These are phyloP conservation scores for Sechiopsis laciniata DNA, from an alignment of 306 rosid species.

Conservation along the genomic window DNA sequence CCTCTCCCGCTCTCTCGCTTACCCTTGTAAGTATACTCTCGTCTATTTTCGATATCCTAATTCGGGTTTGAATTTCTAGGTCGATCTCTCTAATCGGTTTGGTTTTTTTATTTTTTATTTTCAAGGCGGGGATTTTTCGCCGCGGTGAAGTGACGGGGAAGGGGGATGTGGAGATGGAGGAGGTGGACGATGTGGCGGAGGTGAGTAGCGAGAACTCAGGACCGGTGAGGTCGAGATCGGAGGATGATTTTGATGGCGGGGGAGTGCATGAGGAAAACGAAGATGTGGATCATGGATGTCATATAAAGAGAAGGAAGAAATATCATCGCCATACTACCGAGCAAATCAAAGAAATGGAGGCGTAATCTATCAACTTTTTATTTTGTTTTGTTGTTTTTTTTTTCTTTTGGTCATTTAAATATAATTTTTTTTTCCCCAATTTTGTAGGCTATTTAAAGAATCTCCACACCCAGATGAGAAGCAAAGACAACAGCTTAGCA, in stretches of 20 bases:
- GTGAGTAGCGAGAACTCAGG: slow-evolving; percentile 89
- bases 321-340: slow-evolving; percentile 87
- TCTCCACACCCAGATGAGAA: slow-evolving; percentile 99
- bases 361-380: slow-evolving; percentile 30
- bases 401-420: background rate
- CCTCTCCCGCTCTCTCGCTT: slow-evolving; percentile 93
- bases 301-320: slow-evolving; percentile 79
- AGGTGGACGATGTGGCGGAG: slow-evolving; percentile 66
- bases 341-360: slow-evolving; percentile 96
- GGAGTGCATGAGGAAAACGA: slow-evolving; percentile 52
- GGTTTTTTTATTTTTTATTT: background rate
- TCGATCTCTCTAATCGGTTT: background rate
- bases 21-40: slow-evolving; percentile 50
- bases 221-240: slow-evolving; percentile 76
- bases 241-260: slow-evolving; percentile 66
- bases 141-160: slow-evolving; percentile 38
- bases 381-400: background rate
- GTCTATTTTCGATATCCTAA: background rate
- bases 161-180: slow-evolving; percentile 58
- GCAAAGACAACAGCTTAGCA: slow-evolving; percentile 93
- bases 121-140: slow-evolving; percentile 86
- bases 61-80: background rate
- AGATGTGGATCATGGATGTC: slow-evolving; percentile 37
- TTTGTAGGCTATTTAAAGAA: slow-evolving; percentile 77
- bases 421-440: background rate